Base-by-base conservation (phyloP, 1,284 basidiomycete species). In the Tranzscheliella williamsii region DNA sequence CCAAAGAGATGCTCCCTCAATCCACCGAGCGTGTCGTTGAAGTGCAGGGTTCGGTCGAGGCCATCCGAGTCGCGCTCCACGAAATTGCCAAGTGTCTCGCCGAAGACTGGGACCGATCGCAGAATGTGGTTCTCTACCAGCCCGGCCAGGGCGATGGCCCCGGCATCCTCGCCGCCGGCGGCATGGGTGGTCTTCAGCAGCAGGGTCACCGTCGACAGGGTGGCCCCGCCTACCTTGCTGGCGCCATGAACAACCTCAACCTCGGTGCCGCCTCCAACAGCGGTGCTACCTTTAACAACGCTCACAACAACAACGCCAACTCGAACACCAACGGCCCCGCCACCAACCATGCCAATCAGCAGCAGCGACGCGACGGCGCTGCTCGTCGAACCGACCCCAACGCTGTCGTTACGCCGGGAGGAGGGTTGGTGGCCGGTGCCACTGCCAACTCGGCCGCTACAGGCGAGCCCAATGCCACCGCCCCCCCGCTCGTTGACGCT, bases 11-110 rank as follows among this genome's bases (percentile, higher is more conserved):
- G 73, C 69, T 79, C 4, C 76, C 76, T 16, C 71, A 72, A 45
- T 75, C 71, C 16, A 79, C 78, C 43, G 78, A 79, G 50, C 89
- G 93, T 56, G 88, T 96, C 66, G 93, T 97, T 58, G 93, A 96
- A 79, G 90, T 97, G 39, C 91, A 96, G 79, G 93, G 93, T 46
- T 83, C 88, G 30, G 87, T 91, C 26, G 91, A 95, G 60, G 84
- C 90, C 36, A 96, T 97, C 76, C 87, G 89, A 48, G 87, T 86
- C 63, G 94, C 93, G 42, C 87, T 96, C 52, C 86, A 88, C 76
- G 93, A 98, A 80, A 96, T 98, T 79, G 90, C 88, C 39, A 90
- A 91, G 78, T 96, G 91, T 79, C 82, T 98, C 35, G 82, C 95
- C 55, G 93, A 96, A 78, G 93, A 98, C 80, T 96, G 91, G 90